Base-by-base conservation (phyloP, 441 rosid genomes). In the Caryocar brasiliense region DNA sequence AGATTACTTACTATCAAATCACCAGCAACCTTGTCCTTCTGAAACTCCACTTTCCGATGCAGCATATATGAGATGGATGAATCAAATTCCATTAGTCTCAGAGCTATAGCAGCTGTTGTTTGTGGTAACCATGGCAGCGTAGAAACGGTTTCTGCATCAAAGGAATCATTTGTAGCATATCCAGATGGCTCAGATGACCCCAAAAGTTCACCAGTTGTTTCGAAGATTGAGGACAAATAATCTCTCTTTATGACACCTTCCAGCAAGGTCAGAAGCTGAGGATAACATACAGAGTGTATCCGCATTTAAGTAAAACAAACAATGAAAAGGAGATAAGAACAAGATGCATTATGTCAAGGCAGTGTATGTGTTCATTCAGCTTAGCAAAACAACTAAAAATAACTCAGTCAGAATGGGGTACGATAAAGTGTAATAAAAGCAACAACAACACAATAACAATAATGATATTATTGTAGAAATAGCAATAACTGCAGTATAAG, bases 51-150 rank as follows among this genome's bases (percentile, higher is more conserved):
- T 51, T 62, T 75, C 49, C 73, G 83, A 53, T 78, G 71, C 0
- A 61, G 70, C 0, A 58, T 43, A 73, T 78, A 87, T 18, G 64
- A 32, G 51, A 84, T 61, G 13, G 86, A 66, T 27, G 67, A 49
- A 40, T 87, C 96, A n/a, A 87, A 62, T 32, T 79, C 88, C 64
- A 68, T 40, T 22, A 87, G 73, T 70, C 94, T 74, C 36, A 87
- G 54, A 40, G 85, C 79, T 45, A 80, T 61, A 48, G 86, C 96
- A 47, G 83, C 88, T 0, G 81, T 67, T 23, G 96, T 84, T 39
- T 62, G 72, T 0, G 94, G 96, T 54, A 84, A 37, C 91, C 94
- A 87, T 7, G 94, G 94, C 36, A 82, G 85, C 23, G 77, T 35
- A 25, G 64, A 35, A 46, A 72, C 62, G 5, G 47, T 40, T 54